Conservation (phyloP, 2,329 filamentous ascomycete species). For the Zelopaecilomyces penicillatus region DNA sequence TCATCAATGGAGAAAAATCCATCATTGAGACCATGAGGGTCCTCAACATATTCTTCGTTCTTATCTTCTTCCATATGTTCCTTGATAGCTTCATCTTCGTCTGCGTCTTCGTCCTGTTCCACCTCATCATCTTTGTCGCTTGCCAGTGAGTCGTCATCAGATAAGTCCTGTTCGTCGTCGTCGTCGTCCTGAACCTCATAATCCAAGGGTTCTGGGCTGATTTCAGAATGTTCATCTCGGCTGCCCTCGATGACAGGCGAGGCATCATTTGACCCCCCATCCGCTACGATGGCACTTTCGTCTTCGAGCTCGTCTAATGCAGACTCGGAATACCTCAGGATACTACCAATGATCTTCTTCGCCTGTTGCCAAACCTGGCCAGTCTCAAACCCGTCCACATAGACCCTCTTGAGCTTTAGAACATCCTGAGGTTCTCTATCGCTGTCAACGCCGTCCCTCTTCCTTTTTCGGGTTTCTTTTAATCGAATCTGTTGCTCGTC, state of each 20-base stretch:
- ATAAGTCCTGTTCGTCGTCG: slow-evolving; percentile 15
- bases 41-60: slow-evolving; percentile 39
- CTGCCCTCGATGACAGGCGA: no score
- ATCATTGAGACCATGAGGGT: slow-evolving; percentile 84
- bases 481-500: slow-evolving; percentile 62
- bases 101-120: slow-evolving; percentile 26
- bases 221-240: slow-evolving; percentile 16
- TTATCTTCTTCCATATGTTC: slow-evolving; percentile 32
- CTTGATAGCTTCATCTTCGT: slow-evolving; percentile 25
- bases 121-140: slow-evolving; percentile 28
- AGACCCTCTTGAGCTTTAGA: slow-evolving; percentile 72
- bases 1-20: slow-evolving; percentile 97
- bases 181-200: slow-evolving; percentile 20
- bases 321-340: slow-evolving; percentile 40
- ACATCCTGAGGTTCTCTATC: slow-evolving; percentile 34
- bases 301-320: slow-evolving; percentile 42
- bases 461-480: slow-evolving; percentile 69
- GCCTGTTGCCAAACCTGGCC: slow-evolving; percentile 94
- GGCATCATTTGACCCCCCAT: slow-evolving; percentile 26
- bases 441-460: slow-evolving; percentile 47
- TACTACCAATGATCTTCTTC: slow-evolving; percentile 62
- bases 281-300: slow-evolving; percentile 34
- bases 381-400: slow-evolving; percentile 79
- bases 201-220: slow-evolving; percentile 17
- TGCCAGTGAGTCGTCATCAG: slow-evolving; percentile 17